Base-by-base conservation (phyloP, 441 rosid genomes). In the Pelargonium myrrhifolium region DNA sequence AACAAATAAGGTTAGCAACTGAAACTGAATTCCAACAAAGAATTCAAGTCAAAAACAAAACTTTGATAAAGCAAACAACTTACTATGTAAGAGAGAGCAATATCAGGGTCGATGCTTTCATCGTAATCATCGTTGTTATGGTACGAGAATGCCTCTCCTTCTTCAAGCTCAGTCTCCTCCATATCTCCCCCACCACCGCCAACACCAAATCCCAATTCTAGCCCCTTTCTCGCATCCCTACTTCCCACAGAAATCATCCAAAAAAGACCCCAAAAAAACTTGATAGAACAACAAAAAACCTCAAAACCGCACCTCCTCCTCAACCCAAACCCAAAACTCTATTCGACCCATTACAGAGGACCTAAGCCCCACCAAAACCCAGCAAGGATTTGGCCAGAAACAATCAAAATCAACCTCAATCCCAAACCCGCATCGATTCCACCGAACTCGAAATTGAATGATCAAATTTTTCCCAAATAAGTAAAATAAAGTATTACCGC, bases 101-200 rank as follows among this genome's bases (percentile, higher is more conserved):
- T 74, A 80, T 88, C 97, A 47, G 88, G 92, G 87, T 89, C 95
- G 39, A 85, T 65, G 79, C 60, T 72, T 59, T 74, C 81, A 74
- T 68, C 78, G 65, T 69, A 78, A 77, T 80, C 86, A 68, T 82
- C 82, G 74, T 79, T 73, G 62, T 70, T 65, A 49, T 84, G 83
- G 79, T 85, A 87, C 35, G 92, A 90, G 83, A 87, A 92, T 74
- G 98, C 97, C 75, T 92, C 98, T 64, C 98, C 98, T 85, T 92
- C 98, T 84, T 92, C 98, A 75, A 90, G 93, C 80, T 92, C 98
- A 68, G 85, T 81, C 71, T 92, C 98, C 64, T 86, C 94, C 97
- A 88, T 88, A 45, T 65, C 81, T 74, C 80, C 72, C 65, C 67
- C 77, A 65, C 71, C 75, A 40, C 75, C 80, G 71, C 78, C 75